These are phyloP conservation scores for Candida germanica DNA, from an alignment of 805 yeast genomes.

Conservation along the genomic window DNA sequence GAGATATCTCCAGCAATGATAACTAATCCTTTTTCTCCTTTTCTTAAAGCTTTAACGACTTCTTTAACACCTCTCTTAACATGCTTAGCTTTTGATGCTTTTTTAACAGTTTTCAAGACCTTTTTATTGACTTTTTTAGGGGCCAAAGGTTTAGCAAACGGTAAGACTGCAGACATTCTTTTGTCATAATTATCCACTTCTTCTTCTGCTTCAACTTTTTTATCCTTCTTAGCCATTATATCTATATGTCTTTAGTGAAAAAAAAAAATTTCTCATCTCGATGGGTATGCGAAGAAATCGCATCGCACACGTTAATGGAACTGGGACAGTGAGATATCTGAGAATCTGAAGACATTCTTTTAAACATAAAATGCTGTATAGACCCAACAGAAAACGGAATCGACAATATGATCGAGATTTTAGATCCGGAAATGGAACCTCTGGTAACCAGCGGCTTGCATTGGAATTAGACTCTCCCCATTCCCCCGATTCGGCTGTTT, in stretches of 20 bases:
- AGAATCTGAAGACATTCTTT: too few species aligned
- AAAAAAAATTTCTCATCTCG: constrained; percentile 5
- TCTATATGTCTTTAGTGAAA: background rate
- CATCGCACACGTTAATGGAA: constrained; percentile 1
- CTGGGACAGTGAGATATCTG: background rate
- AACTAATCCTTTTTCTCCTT: constrained; percentile 96
- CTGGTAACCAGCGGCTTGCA: too few species aligned
- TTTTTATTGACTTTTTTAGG: constrained; percentile 94
- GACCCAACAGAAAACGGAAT: background rate
- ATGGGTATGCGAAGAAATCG: constrained; percentile 3
- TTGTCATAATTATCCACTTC: constrained; percentile 84
- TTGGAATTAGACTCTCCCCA: too few species aligned
- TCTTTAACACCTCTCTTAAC: constrained; percentile 99
- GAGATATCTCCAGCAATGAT: constrained; percentile 97
- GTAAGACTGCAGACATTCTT: constrained; percentile 84
- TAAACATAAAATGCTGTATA: constrained; percentile 2
- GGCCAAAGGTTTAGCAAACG: constrained; percentile 94
- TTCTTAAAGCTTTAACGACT: constrained; percentile 95
- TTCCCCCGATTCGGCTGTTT: too few species aligned
- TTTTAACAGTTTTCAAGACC: constrained; percentile 91
- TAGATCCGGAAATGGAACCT: background rate
- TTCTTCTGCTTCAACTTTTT: constrained; percentile 40
- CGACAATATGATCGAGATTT: background rate
- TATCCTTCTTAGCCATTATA: constrained; percentile 46
- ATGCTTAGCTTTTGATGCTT: constrained; percentile 97